Percentiles rank a stretch among this genome's conserved stretches.
Conservation (phyloP, 805 yeast species). For the Sugiyamaella americana region DNA sequence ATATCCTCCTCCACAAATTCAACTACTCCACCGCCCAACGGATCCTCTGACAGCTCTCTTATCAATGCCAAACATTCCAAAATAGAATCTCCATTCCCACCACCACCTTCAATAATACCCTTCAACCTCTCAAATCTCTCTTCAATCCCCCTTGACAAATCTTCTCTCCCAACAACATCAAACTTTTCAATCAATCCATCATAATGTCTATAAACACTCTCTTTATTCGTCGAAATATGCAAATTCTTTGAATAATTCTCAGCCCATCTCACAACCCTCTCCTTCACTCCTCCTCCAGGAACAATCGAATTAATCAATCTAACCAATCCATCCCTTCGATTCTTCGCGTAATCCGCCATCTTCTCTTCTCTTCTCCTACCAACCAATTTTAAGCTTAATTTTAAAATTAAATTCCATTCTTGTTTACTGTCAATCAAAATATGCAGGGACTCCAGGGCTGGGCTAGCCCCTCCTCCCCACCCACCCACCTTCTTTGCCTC, state of each 20-base stretch:
- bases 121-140: conserved; percentile 18
- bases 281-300: no score
- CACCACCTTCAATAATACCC: conserved; percentile 11
- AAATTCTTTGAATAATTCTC: background rate
- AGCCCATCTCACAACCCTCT: no score
- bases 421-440: no score
- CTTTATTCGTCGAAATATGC: conserved; percentile 14
- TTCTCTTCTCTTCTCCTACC: no score
- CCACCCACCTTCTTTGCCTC: no score
- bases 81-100: conserved; percentile 13
- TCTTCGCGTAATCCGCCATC: no score
- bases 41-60: conserved; percentile 1
- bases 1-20: background rate
- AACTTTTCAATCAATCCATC: conserved; percentile 25
- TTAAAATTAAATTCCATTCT: no score
- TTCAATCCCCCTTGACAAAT: conserved; percentile 24
- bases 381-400: no score
- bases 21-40: background rate
- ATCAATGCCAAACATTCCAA: conserved; percentile 3
- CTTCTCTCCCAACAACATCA: conserved; percentile 27
- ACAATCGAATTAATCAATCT: no score
- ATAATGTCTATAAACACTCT: conserved; percentile 17
- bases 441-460: no score
- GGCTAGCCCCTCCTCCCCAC: no score
- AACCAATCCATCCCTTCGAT: no score